Base-by-base conservation (phyloP, 768 basidiomycete genomes). In the Saitozyma podzolica region DNA sequence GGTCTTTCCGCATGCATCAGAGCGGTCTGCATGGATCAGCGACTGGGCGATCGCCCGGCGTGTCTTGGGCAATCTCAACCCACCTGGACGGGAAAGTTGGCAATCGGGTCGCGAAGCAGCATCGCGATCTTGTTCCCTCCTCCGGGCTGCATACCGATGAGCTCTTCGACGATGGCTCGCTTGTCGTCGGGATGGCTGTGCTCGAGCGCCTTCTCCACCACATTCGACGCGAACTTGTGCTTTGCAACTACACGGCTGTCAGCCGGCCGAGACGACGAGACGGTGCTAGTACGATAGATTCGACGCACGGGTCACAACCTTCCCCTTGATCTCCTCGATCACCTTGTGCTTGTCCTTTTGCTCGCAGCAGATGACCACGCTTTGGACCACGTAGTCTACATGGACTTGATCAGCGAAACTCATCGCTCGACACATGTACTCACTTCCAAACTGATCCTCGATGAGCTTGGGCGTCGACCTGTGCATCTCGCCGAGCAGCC, bases 211-310 rank as follows among this genome's bases (percentile, higher is more conserved):
- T 92, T 93, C 81, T 95, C 94, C 78, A 89, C 90, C 17, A 97
- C 95, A 73, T 99, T 98, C 6, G 93, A 96, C 6, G 92, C 93
- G 73, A 91, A 95, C 76, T 95, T 95, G 75, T 78, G 76, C 14
- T 73, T 63, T n/a, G 67, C 65, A 37, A 76, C 78, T 79, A 17
- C 3, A 6, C 51, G 56, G 60, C 9, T 19, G 8, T 39, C 9
- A 19, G 9, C 37, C 48, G 17, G n/a, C 47, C 45, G 17, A 19
- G 6, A 40, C 13, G 45, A 17, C 45, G 45, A 29, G 2, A 29
- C 29, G 29, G 29, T 29, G 5, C 2, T 29, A 2, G 29, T 29
- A 39, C 17, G 19, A 41, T 5, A 14, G n/a, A 2, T 2, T 8
- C 13, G 16, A 63, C 62, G 58, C 29, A 63, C 62, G 52, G 8